phyloP scores from a whole-genome alignment of 73 alveolate genomes.

The Uronychia setigera region DNA sequence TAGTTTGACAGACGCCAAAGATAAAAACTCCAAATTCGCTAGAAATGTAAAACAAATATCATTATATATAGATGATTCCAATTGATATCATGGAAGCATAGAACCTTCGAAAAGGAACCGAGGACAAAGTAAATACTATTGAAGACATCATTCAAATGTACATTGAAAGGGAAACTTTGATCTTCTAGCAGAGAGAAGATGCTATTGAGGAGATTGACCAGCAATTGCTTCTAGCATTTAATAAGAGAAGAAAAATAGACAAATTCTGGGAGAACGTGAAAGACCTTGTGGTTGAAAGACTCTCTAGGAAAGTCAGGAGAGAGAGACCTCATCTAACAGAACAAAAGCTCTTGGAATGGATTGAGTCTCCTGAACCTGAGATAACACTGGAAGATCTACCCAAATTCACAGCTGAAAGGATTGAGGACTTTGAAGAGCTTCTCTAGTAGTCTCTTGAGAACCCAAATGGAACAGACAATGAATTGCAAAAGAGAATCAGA shows the following conservation, averaged over 20 bases:
- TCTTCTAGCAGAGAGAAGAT: slow-evolving; percentile 29
- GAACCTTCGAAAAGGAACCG: slow-evolving; percentile 40
- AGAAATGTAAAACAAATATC: neutral
- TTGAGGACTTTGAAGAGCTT: slow-evolving; percentile 40
- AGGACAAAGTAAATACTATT: slow-evolving; percentile 38
- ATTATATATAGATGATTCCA: slow-evolving; percentile 5
- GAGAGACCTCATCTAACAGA: slow-evolving; percentile 51
- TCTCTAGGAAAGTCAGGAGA: slow-evolving; percentile 42
- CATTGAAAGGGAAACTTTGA: slow-evolving; percentile 58
- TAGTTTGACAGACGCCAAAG: slow-evolving; percentile 35
- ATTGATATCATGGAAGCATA: slow-evolving; percentile 55
- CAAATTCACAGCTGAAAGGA: slow-evolving; percentile 22
- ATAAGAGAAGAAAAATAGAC: slow-evolving; percentile 15
- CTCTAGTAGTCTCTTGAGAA: slow-evolving; percentile 13
- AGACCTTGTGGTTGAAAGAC: slow-evolving; percentile 41
- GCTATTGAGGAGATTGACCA: slow-evolving; percentile 22
- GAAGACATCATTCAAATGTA: slow-evolving; percentile 43
- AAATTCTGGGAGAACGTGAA: slow-evolving; percentile 48
- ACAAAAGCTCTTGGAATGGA: slow-evolving; percentile 36
- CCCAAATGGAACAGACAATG: slow-evolving; percentile 11
- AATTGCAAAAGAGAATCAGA: slow-evolving; percentile 7
- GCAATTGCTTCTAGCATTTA: slow-evolving; percentile 15
- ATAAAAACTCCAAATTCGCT: slow-evolving; percentile 52
- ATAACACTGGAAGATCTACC: slow-evolving; percentile 43
- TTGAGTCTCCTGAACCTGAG: slow-evolving; percentile 58